Evolutionary conservation across 169 alveolate genomes (phyloP).

Genomic region (Blepharisma undulans): DNA sequence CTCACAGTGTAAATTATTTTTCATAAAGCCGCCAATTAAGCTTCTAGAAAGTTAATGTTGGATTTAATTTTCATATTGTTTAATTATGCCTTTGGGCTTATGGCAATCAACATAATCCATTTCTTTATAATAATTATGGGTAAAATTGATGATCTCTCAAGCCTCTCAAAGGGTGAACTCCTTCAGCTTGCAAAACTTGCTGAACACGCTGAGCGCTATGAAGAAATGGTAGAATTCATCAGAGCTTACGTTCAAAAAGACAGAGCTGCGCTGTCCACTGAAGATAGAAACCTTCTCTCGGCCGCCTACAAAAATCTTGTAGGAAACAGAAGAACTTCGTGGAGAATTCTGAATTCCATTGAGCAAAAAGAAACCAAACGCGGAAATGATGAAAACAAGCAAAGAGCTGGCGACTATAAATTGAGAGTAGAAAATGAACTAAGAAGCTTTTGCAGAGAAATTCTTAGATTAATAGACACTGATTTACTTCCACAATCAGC

Average conservation of each 20-base stretch:
- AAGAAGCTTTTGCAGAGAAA: conserved; percentile 91
- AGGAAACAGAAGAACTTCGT: conserved; percentile 98
- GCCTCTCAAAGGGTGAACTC: conserved; percentile 65
- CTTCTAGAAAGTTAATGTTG: not conserved
- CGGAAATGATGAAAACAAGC: conserved; percentile 89
- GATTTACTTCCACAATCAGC: conserved; percentile 92
- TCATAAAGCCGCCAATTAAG: not conserved
- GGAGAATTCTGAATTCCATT: conserved; percentile 96
- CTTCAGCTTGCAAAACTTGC: conserved; percentile 94
- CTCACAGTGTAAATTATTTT: no score
- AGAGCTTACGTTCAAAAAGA: conserved; percentile 72
- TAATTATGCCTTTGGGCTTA: not conserved
- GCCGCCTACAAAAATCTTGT: conserved; percentile 99
- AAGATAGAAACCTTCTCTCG: conserved; percentile 94
- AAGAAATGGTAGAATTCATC: conserved; percentile 92
- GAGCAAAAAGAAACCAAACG: conserved; percentile 96
- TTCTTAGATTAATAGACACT: conserved; percentile 83
- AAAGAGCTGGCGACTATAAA: conserved; percentile 92
- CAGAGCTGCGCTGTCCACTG: conserved; percentile 90
- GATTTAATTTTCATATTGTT: not conserved
- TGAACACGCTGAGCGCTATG: conserved; percentile 99
- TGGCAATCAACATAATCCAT: not conserved
- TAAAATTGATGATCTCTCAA: not conserved
- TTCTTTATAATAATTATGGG: conserved; percentile 1
- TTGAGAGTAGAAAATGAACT: conserved; percentile 94